Evolutionary conservation across 257 asterid genomes (phyloP).

Genomic region (Nicotiana noctiflora): DNA sequence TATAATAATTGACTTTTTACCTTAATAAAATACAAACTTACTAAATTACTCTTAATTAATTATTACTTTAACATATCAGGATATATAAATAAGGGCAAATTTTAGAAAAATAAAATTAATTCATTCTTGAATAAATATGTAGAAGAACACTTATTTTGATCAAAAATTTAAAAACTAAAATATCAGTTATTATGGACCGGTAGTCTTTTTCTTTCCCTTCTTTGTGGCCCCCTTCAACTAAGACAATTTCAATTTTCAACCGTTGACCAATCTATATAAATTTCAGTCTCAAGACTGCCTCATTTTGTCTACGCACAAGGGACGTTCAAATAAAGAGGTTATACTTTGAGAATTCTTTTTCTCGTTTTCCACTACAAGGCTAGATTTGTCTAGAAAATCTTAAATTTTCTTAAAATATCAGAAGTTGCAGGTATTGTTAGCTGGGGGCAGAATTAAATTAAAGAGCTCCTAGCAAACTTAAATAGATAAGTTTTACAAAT

Average conservation of each 20-base stretch:
- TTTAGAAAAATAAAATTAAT: too few relatives aligned
- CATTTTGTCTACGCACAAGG: not conserved
- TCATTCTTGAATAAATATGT: too few relatives aligned
- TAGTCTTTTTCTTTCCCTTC: not conserved
- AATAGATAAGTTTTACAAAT: too few relatives aligned
- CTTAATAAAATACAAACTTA: too few relatives aligned
- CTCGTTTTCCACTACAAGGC: not conserved
- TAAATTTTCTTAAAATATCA: not conserved
- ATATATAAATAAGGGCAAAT: too few relatives aligned
- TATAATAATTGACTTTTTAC: too few relatives aligned
- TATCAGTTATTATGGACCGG: too few relatives aligned
- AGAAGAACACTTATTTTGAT: too few relatives aligned
- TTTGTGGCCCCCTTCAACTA: not conserved
- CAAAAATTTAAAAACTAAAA: too few relatives aligned
- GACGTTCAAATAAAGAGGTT: not conserved
- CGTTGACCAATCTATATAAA: not conserved
- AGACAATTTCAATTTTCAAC: conserved; percentile 1
- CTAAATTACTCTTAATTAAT: too few relatives aligned
- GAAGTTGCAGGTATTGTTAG: not conserved
- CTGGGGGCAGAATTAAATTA: too few relatives aligned
- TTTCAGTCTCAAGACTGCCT: not conserved
- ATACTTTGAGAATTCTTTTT: not conserved
- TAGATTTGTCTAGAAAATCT: not conserved
- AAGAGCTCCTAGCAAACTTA: too few relatives aligned
- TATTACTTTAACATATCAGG: rapidly evolving